A percentile compares a stretch with the other conserved stretches of the same genome.
These are phyloP conservation scores for Sorghum bicolor DNA, from an alignment of 176 grass and related monocot genomes.

Conservation along the genomic window DNA sequence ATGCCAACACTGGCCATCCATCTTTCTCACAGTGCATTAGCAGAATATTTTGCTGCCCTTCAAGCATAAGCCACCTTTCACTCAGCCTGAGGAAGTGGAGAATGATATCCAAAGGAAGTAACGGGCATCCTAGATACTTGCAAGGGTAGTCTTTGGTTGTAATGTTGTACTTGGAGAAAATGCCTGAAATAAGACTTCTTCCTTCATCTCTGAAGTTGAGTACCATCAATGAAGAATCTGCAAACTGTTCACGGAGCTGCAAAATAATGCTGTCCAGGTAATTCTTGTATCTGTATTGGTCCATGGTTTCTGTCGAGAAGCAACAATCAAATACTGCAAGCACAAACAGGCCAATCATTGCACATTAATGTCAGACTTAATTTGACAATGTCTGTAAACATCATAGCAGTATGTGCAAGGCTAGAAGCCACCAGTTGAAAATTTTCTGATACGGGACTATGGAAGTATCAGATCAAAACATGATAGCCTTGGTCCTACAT, in stretches of 20 bases:
- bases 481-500: not conserved
- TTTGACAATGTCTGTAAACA: not conserved
- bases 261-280: conserved; percentile 67
- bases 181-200: conserved; percentile 47
- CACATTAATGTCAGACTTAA: not conserved
- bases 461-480: not conserved
- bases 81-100: conserved; percentile 74
- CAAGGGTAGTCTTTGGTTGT: conserved; percentile 68
- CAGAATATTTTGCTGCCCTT: conserved; percentile 76
- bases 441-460: not conserved
- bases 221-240: conserved; percentile 73
- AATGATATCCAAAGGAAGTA: conserved; percentile 85
- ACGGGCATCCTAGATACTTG: conserved; percentile 63
- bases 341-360: conserved; percentile 16
- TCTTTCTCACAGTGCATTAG: conserved; percentile 92
- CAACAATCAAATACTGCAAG: conserved; percentile 92
- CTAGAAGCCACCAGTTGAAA: not conserved
- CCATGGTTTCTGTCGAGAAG: conserved; percentile 81
- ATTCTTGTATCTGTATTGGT: conserved; percentile 63
- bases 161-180: conserved; percentile 68
- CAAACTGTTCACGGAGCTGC: conserved; percentile 68
- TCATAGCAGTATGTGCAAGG: not conserved
- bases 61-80: conserved; percentile 74
- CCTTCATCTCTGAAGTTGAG: conserved; percentile 77
- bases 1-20: conserved; percentile 86